Conservation (phyloP, 352 stramenopile species). For the Globisporangium lucens region DNA sequence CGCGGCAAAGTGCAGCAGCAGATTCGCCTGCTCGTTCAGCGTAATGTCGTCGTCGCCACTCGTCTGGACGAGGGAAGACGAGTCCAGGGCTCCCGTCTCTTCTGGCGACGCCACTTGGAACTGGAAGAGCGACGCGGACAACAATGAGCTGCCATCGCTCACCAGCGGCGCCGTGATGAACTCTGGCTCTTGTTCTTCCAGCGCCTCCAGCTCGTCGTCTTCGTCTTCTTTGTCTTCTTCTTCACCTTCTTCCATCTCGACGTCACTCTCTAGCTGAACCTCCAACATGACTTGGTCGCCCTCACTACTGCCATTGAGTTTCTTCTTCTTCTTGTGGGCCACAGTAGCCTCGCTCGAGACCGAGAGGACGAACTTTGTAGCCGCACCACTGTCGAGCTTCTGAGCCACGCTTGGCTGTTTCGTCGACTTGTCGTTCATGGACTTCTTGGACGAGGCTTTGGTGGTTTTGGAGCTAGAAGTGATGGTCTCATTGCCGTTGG, state of each 20-base stretch:
- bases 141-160: slow-evolving; percentile 37
- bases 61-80: not conserved
- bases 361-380: not conserved
- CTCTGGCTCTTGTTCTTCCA: slow-evolving; percentile 40
- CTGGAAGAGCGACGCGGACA: slow-evolving; percentile 45
- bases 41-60: slow-evolving; percentile 12
- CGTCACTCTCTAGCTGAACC: slow-evolving; percentile 11
- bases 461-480: not conserved
- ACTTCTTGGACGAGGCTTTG: not conserved
- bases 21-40: slow-evolving; percentile 30
- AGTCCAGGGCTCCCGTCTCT: not conserved
- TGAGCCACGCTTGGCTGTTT: not conserved
- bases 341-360: not conserved
- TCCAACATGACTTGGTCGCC: not conserved
- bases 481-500: not conserved
- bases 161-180: slow-evolving; percentile 34
- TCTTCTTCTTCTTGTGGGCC: not conserved
- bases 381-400: not conserved
- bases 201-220: slow-evolving; percentile 24
- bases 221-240: slow-evolving; percentile 26
- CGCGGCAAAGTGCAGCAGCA: slow-evolving; percentile 46
- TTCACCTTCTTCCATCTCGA: slow-evolving; percentile 16
- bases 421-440: not conserved
- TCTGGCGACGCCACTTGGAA: slow-evolving; percentile 15
- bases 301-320: not conserved